A percentile compares a stretch with the other conserved stretches of the same genome.
Evolutionary conservation across 148 eudicot species (phyloP).

Genomic region (Polygonum aviculare): DNA sequence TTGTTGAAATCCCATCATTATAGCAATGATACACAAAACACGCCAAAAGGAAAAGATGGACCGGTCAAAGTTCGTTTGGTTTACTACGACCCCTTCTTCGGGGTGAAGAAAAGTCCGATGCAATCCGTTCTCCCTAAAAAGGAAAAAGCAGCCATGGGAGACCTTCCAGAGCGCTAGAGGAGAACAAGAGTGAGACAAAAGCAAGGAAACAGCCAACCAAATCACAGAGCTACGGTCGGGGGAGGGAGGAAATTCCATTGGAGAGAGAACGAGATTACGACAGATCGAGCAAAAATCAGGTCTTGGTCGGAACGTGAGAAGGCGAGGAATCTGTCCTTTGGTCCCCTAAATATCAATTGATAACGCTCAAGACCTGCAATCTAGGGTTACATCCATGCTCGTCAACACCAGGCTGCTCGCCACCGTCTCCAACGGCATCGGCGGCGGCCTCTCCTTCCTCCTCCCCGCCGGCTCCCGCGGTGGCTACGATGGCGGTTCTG

Average conservation of each 20-base stretch:
- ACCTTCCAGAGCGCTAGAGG: not conserved
- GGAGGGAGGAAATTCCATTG: not conserved
- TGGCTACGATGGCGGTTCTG: slow-evolving; percentile 20
- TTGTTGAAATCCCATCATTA: too few species aligned
- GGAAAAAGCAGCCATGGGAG: slow-evolving; percentile 2
- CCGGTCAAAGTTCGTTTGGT: not conserved
- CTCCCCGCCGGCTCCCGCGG: slow-evolving; percentile 22
- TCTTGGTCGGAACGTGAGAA: not conserved
- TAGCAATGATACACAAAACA: not conserved
- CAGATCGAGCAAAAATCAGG: slow-evolving; percentile 3
- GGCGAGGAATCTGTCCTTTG: not conserved
- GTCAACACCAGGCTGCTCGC: not conserved
- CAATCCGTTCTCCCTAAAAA: not conserved
- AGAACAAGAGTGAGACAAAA: not conserved
- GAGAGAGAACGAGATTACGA: not conserved
- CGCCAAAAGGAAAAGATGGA: not conserved
- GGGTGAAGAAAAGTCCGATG: not conserved
- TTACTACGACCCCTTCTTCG: not conserved
- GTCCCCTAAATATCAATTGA: not conserved
- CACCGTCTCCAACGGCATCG: slow-evolving; percentile 5
- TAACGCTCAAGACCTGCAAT: not conserved
- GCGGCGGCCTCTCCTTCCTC: slow-evolving; percentile 19
- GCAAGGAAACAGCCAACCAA: not conserved
- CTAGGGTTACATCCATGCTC: not conserved
- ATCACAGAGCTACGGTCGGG: not conserved